phyloP scores from a whole-genome alignment of 2,329 filamentous ascomycete genomes.

The Exophiala dermatitidis region DNA sequence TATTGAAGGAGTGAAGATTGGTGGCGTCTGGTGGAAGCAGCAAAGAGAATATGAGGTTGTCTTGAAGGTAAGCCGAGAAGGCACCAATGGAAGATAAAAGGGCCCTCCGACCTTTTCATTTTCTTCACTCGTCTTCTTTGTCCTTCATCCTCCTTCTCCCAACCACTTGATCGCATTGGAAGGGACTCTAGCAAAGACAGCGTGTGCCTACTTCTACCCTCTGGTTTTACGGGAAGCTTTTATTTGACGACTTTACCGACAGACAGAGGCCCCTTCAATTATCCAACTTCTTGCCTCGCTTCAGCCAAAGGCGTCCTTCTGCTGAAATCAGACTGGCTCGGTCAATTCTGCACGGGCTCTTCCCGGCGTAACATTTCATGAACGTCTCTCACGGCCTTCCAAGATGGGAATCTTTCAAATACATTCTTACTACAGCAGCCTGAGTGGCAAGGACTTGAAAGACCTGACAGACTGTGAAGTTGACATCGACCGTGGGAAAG shows the following conservation, averaged over 20 bases:
- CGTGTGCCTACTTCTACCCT: no score
- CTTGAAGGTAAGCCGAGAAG: not conserved
- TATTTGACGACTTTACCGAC: no score
- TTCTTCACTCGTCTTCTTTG: no score
- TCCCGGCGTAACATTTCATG: not conserved
- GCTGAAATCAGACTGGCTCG: not conserved
- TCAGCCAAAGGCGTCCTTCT: no score
- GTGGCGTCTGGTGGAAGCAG: no score
- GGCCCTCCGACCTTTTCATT: no score
- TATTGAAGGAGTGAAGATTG: slow-evolving; percentile 17
- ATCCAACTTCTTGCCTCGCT: no score
- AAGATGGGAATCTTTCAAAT: not conserved
- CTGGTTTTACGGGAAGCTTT: no score
- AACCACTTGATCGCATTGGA: no score
- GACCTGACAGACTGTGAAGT: not conserved
- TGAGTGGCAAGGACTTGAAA: not conserved
- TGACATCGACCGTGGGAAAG: not conserved
- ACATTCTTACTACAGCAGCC: not conserved
- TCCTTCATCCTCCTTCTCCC: no score
- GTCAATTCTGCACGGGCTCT: not conserved
- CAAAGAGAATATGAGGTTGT: not conserved
- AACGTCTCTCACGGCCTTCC: not conserved
- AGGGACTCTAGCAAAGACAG: no score
- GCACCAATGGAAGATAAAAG: not conserved
- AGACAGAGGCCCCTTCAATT: no score